These are phyloP conservation scores for Candida ficus DNA, from an alignment of 805 yeast genomes.

Conservation along the genomic window DNA sequence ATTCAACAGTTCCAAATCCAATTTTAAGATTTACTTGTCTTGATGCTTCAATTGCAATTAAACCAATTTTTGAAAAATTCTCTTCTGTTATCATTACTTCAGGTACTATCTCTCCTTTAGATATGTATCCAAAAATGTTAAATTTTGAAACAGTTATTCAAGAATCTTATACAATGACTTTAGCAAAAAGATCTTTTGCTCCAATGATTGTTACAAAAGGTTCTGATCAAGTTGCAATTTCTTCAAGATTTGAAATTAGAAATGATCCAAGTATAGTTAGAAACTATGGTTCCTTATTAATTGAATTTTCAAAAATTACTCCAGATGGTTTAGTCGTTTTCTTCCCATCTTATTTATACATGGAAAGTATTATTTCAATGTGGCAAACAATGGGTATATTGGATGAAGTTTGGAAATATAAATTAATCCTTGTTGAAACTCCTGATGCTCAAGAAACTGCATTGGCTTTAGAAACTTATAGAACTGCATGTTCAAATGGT, in stretches of 20 bases:
- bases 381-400: conserved; percentile 99
- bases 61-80: conserved; percentile 92
- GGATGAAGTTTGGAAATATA: conserved; percentile 98
- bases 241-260: conserved; percentile 93
- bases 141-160: conserved; percentile 91
- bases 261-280: conserved; percentile 98
- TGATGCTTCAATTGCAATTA: conserved; percentile 97
- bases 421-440: conserved; percentile 90
- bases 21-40: conserved; percentile 87
- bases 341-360: conserved; percentile 93
- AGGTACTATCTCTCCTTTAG: conserved; percentile 97
- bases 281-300: conserved; percentile 87
- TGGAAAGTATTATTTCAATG: conserved; percentile 97
- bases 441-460: conserved; percentile 99
- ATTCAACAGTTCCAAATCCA: conserved; percentile 94
- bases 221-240: conserved; percentile 94
- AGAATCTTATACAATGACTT: conserved; percentile 93
- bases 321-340: conserved; percentile 98
- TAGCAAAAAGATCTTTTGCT: conserved; percentile 84
- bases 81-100: conserved; percentile 92
- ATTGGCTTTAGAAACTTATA: conserved; percentile 87
- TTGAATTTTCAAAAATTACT: conserved; percentile 90
- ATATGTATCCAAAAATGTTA: conserved; percentile 97
- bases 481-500: conserved; percentile 96
- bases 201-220: conserved; percentile 98